Conservation (phyloP, 2,329 filamentous ascomycete species). For the Botryotinia calthae region DNA sequence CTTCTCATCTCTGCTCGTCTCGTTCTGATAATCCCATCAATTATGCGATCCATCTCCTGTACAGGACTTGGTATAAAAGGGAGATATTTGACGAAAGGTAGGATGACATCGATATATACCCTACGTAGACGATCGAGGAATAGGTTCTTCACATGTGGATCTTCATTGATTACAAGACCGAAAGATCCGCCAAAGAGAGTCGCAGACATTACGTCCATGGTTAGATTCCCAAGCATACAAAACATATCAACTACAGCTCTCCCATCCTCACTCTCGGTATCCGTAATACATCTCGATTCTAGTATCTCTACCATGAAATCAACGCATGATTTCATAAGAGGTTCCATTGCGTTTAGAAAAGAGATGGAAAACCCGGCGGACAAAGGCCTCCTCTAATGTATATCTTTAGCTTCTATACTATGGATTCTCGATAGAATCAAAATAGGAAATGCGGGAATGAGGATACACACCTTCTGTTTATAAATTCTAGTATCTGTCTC, state of each 20-base stretch:
- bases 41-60: background rate
- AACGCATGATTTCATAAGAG: background rate
- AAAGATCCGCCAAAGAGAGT: background rate
- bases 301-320: background rate
- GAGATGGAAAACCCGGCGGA: background rate
- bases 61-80: background rate
- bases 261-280: background rate
- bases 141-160: background rate
- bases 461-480: background rate
- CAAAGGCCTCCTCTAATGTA: background rate
- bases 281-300: background rate
- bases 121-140: background rate
- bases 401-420: background rate
- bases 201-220: background rate
- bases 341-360: background rate
- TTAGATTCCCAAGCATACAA: background rate
- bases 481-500: background rate
- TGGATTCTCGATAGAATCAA: background rate
- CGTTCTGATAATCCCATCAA: background rate
- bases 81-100: background rate
- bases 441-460: rapidly evolving
- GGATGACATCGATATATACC: background rate
- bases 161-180: background rate
- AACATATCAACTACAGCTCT: background rate
- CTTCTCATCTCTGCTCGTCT: background rate